Conservation (phyloP, 176 grass and related monocot species). For the Avena eriantha region DNA sequence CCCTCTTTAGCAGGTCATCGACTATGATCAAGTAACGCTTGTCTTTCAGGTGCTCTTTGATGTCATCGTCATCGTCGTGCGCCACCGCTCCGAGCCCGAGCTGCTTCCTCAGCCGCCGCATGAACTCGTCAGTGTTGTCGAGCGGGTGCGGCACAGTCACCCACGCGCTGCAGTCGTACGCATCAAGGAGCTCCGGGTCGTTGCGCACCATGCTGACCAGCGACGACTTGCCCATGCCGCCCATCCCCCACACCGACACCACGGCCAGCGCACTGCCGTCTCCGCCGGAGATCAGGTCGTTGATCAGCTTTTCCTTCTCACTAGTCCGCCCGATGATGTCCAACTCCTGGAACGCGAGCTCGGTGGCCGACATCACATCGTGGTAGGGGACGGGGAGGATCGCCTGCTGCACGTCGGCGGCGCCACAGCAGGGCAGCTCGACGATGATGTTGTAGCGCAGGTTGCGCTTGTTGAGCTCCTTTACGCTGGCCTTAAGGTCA, state of each 20-base stretch:
- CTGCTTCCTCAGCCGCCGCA: neutral
- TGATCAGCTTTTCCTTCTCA: too few relatives aligned
- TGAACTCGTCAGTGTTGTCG: neutral
- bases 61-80: too few relatives aligned
- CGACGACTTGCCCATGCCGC: neutral
- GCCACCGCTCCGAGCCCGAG: neutral
- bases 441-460: neutral
- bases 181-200: neutral
- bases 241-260: neutral
- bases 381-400: neutral
- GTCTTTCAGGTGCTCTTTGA: too few relatives aligned
- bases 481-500: conserved; percentile 32
- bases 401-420: too few relatives aligned
- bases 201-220: conserved; percentile 1
- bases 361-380: neutral
- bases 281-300: too few relatives aligned
- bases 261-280: neutral
- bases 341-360: too few relatives aligned
- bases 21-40: too few relatives aligned
- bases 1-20: too few relatives aligned
- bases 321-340: too few relatives aligned
- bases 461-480: conserved; percentile 41
- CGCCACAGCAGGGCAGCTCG: too few relatives aligned
- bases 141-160: neutral
- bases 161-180: neutral